phyloP scores from a whole-genome alignment of 1,139 yeast species.

The Diutina mesorugosa region DNA sequence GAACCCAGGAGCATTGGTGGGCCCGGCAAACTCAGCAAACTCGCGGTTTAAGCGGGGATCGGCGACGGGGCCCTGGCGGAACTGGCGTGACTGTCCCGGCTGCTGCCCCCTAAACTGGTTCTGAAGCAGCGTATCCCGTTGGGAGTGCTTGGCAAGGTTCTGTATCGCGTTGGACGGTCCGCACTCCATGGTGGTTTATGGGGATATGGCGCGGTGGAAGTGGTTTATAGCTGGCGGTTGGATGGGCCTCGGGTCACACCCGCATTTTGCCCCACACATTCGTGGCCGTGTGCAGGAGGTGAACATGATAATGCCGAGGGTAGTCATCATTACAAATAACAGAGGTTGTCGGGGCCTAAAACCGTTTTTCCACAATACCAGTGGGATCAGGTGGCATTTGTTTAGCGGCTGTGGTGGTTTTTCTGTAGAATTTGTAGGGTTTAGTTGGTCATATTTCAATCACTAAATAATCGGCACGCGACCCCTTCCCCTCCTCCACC shows the following conservation, averaged over 20 bases:
- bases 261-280: neutral
- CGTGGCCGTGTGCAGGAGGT: neutral
- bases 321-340: neutral
- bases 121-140: neutral
- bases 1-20: neutral
- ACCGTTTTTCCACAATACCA: too few relatives aligned
- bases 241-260: neutral
- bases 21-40: conserved; percentile 1
- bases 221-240: neutral
- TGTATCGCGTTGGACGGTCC: neutral
- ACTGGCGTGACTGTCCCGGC: neutral
- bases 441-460: too few relatives aligned
- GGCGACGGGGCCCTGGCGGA: neutral
- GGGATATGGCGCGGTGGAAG: neutral
- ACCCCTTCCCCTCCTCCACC: neutral
- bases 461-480: neutral
- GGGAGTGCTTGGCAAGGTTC: neutral
- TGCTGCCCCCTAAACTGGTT: conserved; percentile 1
- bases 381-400: too few relatives aligned
- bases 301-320: neutral
- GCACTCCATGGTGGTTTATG: neutral
- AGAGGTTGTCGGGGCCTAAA: too few relatives aligned
- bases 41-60: neutral
- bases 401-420: too few relatives aligned
- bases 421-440: too few relatives aligned